Evolutionary conservation across 768 basidiomycete species (phyloP).

Genomic region (Calocybe indica): DNA sequence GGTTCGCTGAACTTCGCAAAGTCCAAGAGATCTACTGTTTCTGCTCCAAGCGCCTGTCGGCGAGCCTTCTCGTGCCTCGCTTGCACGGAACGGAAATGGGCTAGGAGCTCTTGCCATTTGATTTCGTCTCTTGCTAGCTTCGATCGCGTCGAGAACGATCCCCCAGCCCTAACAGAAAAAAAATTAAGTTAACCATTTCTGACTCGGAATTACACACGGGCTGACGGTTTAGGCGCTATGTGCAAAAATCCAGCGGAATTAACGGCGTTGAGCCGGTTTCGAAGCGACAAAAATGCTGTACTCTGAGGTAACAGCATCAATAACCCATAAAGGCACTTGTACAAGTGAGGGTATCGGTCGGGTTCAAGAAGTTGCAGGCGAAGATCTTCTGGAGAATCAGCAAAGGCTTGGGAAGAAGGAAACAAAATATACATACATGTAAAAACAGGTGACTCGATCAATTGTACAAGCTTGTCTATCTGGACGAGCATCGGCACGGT

Average conservation of each 20-base stretch:
- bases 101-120: conserved; percentile 93
- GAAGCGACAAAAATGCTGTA: conserved; percentile 89
- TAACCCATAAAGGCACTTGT: conserved; percentile 96
- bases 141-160: conserved; percentile 52
- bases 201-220: conserved; percentile 1
- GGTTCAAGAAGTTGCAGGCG: conserved; percentile 95
- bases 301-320: conserved; percentile 98
- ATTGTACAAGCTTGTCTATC: conserved; percentile 94
- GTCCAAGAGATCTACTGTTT: conserved; percentile 46
- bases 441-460: conserved; percentile 97
- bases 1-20: conserved; percentile 37
- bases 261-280: conserved; percentile 91
- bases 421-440: conserved; percentile 58
- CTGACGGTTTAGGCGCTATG: conserved; percentile 81
- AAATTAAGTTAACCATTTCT: background rate
- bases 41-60: conserved; percentile 66
- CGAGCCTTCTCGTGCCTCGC: conserved; percentile 89
- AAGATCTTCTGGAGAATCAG: conserved; percentile 41
- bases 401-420: background rate
- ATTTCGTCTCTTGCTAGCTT: conserved; percentile 85
- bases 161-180: conserved; percentile 16
- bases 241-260: conserved; percentile 93
- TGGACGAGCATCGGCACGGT: conserved; percentile 94
- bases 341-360: conserved; percentile 91
- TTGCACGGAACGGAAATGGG: conserved; percentile 89